Percentiles rank a stretch among this genome's conserved stretches.
These are phyloP conservation scores for Babesia gibsoni DNA, from an alignment of 169 alveolate genomes.

Conservation along the genomic window DNA sequence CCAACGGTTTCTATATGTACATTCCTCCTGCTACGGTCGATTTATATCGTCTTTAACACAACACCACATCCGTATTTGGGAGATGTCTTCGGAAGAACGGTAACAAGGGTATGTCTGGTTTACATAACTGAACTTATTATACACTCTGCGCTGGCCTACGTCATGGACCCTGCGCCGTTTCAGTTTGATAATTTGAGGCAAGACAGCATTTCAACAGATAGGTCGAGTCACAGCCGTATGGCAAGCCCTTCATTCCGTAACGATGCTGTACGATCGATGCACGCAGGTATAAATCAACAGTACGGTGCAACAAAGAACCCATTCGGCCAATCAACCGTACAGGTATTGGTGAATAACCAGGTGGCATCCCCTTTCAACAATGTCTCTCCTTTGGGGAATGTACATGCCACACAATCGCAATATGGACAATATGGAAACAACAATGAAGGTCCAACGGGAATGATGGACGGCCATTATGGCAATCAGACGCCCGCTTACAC, in stretches of 20 bases:
- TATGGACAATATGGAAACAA: neutral
- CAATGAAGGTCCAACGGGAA: neutral
- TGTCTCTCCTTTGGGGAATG: no score
- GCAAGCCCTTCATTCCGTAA: neutral
- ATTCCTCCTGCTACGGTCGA: constrained; percentile 45
- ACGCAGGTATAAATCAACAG: no score
- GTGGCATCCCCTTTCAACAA: neutral
- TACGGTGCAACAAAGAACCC: neutral
- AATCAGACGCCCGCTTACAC: neutral
- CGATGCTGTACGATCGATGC: neutral
- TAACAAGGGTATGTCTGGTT: constrained; percentile 34
- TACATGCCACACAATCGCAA: no score
- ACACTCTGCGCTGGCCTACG: constrained; percentile 28
- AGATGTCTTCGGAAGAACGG: constrained; percentile 35
- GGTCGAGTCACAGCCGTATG: neutral
- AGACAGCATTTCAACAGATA: neutral
- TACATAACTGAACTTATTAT: constrained; percentile 21
- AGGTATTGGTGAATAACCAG: neutral
- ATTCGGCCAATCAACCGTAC: neutral
- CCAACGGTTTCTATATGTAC: constrained; percentile 57
- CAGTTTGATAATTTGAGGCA: neutral
- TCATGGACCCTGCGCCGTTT: neutral
- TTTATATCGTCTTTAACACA: neutral
- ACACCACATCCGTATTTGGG: constrained; percentile 4
- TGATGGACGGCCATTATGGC: neutral